These are phyloP conservation scores for Aspergillus ochraceus DNA, from an alignment of 2,329 filamentous ascomycete species.

Conservation along the genomic window DNA sequence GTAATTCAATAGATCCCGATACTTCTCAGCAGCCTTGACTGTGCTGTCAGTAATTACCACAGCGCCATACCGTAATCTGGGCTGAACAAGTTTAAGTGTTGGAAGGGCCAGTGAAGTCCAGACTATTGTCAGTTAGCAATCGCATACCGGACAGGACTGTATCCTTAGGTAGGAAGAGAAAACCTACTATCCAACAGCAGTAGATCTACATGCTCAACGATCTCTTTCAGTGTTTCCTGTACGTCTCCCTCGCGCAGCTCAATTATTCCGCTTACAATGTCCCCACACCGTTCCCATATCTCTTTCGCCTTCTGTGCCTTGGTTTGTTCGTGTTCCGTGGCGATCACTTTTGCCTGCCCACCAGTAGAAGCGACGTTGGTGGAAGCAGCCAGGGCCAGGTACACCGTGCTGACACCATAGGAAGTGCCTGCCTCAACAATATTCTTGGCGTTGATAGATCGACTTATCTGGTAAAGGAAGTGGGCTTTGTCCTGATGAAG, in stretches of 20 bases:
- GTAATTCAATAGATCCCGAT: conserved; percentile 49
- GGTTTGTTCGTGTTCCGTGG: conserved; percentile 58
- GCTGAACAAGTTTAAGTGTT: conserved; percentile 37
- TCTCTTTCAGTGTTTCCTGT: conserved; percentile 54
- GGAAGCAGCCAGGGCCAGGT: conserved; percentile 58
- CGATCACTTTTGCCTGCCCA: conserved; percentile 52
- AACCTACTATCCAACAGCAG: conserved; percentile 62
- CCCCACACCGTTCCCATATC: conserved; percentile 56
- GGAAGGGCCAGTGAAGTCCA: conserved; percentile 42
- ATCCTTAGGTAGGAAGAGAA: conserved; percentile 31
- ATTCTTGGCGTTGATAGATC: conserved; percentile 49
- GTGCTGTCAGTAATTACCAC: conserved; percentile 43
- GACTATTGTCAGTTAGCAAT: conserved; percentile 27
- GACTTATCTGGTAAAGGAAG: conserved; percentile 56
- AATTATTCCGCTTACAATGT: conserved; percentile 51
- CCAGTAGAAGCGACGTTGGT: conserved; percentile 43
- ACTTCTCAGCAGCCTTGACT: conserved; percentile 28
- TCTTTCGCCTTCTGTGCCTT: conserved; percentile 54
- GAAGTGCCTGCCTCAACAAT: conserved; percentile 63
- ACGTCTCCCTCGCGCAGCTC: conserved; percentile 61
- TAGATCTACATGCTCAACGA: conserved; percentile 55
- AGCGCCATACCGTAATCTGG: conserved; percentile 35
- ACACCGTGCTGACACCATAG: conserved; percentile 64
- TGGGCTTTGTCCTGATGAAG: conserved; percentile 60
- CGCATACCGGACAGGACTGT: too few species aligned